Base-by-base conservation (phyloP, 345 rosid genomes). In the Reutealis trisperma region DNA sequence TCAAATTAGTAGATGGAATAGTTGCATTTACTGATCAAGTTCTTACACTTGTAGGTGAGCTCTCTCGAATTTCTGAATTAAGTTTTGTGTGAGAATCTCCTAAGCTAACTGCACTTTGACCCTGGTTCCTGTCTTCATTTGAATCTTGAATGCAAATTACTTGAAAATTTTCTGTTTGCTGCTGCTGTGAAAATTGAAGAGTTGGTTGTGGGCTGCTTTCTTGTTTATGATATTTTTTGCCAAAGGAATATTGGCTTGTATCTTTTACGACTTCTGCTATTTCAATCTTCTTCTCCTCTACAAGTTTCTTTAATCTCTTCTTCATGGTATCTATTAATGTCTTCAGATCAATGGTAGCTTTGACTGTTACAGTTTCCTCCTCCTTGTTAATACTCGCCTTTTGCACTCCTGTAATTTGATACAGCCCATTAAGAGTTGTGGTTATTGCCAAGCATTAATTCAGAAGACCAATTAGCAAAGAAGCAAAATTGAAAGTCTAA, bases 311-410 rank as follows among this genome's bases (percentile, higher is more conserved):
- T 42, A 64, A 21, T 64, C 68, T 64, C 13, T 64, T 37, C 68
- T 37, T 64, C 25, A 64, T 64, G 45, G 68, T 64, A 22, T 34
- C 47, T 1, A 25, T 18, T 37, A 64, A 37, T 19, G 47, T 1
- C n/a, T 64, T 8, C 24, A 34, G 24, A 64, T 34, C 68, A 34
- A 16, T 34, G 22, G 47, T 64, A 34, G 14, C 5, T 34, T 32
- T 34, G 68, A 64, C 68, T 7, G 68, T 19, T 19, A 64, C 22
- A 37, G 68, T 64, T 64, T 64, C 68, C n/a, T 64, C 68, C 68
- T 37, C 24, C 68, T 34, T 37, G 24, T 34, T 37, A 64, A 64
- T 37, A 34, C 0, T 64, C 24, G 37, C 68, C 13, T 37, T 1
- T 9, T 34, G 47, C 37, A 64, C 68, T 34, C 68, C 68, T 64